Base-by-base conservation (phyloP, 352 stramenopile genomes). In the Globisporangium radiosum region DNA sequence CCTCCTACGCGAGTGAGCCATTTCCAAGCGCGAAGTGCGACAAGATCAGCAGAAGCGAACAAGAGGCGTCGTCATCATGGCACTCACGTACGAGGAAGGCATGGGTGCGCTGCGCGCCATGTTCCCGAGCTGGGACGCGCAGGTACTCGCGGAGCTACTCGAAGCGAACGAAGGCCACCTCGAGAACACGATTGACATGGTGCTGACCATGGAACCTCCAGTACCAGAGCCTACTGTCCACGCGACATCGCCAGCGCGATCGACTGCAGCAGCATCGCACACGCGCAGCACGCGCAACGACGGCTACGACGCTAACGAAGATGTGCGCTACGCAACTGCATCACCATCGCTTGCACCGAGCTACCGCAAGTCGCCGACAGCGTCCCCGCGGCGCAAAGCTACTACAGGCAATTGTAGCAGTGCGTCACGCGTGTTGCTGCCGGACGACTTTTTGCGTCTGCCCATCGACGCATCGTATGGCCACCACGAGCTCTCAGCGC, bases 111-210 rank as follows among this genome's bases (percentile, higher is more conserved):
- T 94, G 67, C 69, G 72, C 45, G 71, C 65, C 44, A 90, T 94
- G 70, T 94, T 94, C 68, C 81, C 82, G 52, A 65, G 66, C 33
- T 94, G 82, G 79, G 85, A 94, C 62, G 57, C 64, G 19, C 65
- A 78, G 19, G 54, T 83, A 50, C 68, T 92, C 39, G 54, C 73
- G 13, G 73, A 90, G 48, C 59, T 94, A 38, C 73, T 94, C 9
- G 71, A 85, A 52, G 70, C 69, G 10, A 88, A 94, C 51, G 62
- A 84, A 8, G 80, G 82, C 8, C 66, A 89, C 47, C 54, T 94
- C 14, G 78, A 90, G 63, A 81, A 73, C 52, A 92, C 81, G 15
- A 79, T 94, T 52, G 79, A 94, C 63, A 75, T 80, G 59, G 64
- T 86, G 37, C 60, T 94, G 55, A 66, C 62, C 38, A 94, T 92